Evolutionary conservation across 192 early-diverging fungal species (phyloP).

Genomic region (Entomortierella chlamydospora): DNA sequence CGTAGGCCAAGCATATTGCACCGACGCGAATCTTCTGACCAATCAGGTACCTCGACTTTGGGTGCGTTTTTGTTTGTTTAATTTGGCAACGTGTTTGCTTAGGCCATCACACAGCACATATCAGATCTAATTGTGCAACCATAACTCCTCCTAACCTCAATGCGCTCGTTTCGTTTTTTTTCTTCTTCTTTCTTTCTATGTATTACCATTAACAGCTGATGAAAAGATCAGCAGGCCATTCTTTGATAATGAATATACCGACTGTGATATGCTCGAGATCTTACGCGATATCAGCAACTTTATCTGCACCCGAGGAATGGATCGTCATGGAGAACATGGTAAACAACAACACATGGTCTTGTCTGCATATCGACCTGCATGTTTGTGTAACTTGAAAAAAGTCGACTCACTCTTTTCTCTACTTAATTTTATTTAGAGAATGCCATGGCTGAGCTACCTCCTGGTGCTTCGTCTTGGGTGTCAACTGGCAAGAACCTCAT

Average conservation of each 20-base stretch:
- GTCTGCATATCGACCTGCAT: too few species aligned
- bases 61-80: conserved; percentile 36
- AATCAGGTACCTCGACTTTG: conserved; percentile 46
- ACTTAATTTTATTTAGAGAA: too few species aligned
- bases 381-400: too few species aligned
- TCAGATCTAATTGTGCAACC: neutral
- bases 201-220: neutral
- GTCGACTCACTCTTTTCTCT: too few species aligned
- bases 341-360: too few species aligned
- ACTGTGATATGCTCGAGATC: conserved; percentile 52
- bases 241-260: conserved; percentile 50
- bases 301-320: conserved; percentile 45
- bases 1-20: conserved; percentile 42
- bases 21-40: conserved; percentile 41
- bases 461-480: conserved; percentile 47
- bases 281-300: conserved; percentile 50
- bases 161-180: too few species aligned
- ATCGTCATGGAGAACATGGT: conserved; percentile 47
- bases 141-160: too few species aligned
- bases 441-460: conserved; percentile 39
- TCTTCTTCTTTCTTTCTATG: neutral
- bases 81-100: too few species aligned
- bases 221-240: conserved; percentile 1
- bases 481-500: conserved; percentile 54
- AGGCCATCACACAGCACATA: too few species aligned